These are phyloP conservation scores for Penicillium sp. DNA, from an alignment of 2,329 filamentous ascomycete genomes.

Conservation along the genomic window DNA sequence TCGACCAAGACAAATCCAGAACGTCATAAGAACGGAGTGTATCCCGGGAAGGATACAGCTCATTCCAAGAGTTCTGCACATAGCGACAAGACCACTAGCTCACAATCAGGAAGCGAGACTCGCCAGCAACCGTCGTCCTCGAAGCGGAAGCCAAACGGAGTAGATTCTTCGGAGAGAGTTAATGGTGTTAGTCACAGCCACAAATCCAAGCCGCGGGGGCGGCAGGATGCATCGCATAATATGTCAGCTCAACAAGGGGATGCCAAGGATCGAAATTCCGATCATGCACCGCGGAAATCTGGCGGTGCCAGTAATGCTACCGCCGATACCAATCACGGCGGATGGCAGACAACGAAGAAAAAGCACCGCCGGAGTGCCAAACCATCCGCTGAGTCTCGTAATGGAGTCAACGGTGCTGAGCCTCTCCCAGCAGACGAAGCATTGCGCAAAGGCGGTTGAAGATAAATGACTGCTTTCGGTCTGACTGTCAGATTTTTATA, in stretches of 20 bases:
- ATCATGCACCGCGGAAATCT: slow-evolving; percentile 27
- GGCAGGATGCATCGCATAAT: slow-evolving; percentile 26
- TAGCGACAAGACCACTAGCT: slow-evolving; percentile 25
- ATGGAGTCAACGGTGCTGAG: slow-evolving; percentile 31
- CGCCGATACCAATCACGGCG: slow-evolving; percentile 25
- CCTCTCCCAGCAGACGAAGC: slow-evolving; percentile 41
- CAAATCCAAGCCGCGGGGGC: slow-evolving; percentile 34
- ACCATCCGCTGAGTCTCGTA: slow-evolving; percentile 29
- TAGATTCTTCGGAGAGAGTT: slow-evolving; percentile 30
- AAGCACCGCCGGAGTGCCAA: slow-evolving; percentile 39
- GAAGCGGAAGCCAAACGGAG: slow-evolving; percentile 31
- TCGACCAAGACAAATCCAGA: slow-evolving; percentile 23
- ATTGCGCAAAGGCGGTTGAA: slow-evolving; percentile 44
- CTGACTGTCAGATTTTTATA: not conserved
- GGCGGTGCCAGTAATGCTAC: slow-evolving; percentile 25
- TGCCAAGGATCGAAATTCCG: slow-evolving; percentile 29
- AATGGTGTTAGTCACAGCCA: slow-evolving; percentile 31
- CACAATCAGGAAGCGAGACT: slow-evolving; percentile 27
- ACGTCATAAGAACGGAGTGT: slow-evolving; percentile 19
- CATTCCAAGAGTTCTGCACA: slow-evolving; percentile 25
- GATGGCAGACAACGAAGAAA: slow-evolving; percentile 46
- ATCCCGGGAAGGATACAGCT: slow-evolving; percentile 29
- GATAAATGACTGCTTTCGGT: too few species aligned
- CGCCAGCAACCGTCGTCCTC: slow-evolving; percentile 28
- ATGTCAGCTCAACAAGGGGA: slow-evolving; percentile 17